phyloP scores from a whole-genome alignment of 495 filamentous ascomycete species.

The Jackrogersella multiformis region DNA sequence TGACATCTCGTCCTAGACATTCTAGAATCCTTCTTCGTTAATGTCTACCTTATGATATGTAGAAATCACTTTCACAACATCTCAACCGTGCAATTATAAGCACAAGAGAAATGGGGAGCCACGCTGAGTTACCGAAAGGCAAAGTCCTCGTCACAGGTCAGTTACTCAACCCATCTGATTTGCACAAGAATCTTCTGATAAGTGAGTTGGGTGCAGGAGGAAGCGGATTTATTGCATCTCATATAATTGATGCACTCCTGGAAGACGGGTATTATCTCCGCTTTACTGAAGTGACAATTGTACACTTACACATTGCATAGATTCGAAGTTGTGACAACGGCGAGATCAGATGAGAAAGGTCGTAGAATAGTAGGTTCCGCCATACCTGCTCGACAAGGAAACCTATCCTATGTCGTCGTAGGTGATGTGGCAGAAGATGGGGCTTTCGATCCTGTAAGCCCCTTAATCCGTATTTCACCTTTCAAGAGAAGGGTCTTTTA shows the following conservation, averaged over 20 bases:
- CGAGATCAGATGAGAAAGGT: constrained; percentile 53
- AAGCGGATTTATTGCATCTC: constrained; percentile 43
- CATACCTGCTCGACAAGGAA: constrained; percentile 7
- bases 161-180: not conserved
- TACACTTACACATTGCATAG: constrained; percentile 28
- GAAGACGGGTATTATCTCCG: constrained; percentile 21
- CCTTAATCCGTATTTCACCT: not conserved
- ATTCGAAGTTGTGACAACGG: constrained; percentile 52
- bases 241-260: constrained; percentile 36
- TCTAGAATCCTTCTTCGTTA: no score
- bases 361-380: constrained; percentile 47
- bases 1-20: not conserved
- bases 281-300: not conserved
- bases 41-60: not conserved
- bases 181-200: not conserved
- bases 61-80: not conserved
- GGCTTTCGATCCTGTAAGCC: constrained; percentile 49
- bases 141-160: constrained; percentile 39
- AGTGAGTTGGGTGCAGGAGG: constrained; percentile 7
- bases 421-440: constrained; percentile 47
- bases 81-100: not conserved
- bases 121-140: constrained; percentile 10
- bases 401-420: constrained; percentile 49
- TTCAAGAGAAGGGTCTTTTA: not conserved
- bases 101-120: not conserved